Evolutionary conservation across 2,329 filamentous ascomycete genomes (phyloP).

Genomic region (Knufia petricola): DNA sequence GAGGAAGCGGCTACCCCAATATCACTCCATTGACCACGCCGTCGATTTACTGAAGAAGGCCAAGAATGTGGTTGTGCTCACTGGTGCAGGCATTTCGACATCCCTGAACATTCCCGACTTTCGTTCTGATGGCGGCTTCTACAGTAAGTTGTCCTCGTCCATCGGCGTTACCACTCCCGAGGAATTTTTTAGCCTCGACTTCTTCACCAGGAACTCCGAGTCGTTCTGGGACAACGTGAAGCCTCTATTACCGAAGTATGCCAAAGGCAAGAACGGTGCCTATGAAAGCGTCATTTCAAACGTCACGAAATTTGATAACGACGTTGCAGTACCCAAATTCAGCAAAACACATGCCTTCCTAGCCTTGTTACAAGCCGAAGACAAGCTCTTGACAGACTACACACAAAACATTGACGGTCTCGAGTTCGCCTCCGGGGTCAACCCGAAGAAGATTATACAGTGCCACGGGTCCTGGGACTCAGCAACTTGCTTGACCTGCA

Average conservation of each 20-base stretch:
- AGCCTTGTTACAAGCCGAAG: slow-evolving; percentile 72
- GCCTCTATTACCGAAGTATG: slow-evolving; percentile 34
- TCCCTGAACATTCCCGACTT: slow-evolving; percentile 96
- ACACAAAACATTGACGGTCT: slow-evolving; percentile 98
- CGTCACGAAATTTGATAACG: slow-evolving; percentile 26
- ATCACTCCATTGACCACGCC: slow-evolving; percentile 83
- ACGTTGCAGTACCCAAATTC: slow-evolving; percentile 49
- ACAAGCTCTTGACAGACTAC: slow-evolving; percentile 90
- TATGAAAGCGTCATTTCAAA: slow-evolving; percentile 8
- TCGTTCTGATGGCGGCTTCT: slow-evolving; percentile 65
- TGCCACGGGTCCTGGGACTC: slow-evolving; percentile 95
- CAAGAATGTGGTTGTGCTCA: slow-evolving; percentile 84
- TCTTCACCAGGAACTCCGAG: slow-evolving; percentile 76
- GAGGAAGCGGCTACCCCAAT: slow-evolving; percentile 36
- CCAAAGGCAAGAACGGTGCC: slow-evolving; percentile 34
- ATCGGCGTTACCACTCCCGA: slow-evolving; percentile 76
- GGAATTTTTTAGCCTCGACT: slow-evolving; percentile 84
- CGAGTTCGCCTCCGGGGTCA: slow-evolving; percentile 76
- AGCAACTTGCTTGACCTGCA: slow-evolving; percentile 77
- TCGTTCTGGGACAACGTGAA: slow-evolving; percentile 59
- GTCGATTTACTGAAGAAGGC: slow-evolving; percentile 63
- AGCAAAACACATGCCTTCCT: slow-evolving; percentile 95
- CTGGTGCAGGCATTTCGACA: slow-evolving; percentile 92
- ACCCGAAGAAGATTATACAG: slow-evolving; percentile 74
- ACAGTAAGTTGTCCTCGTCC: slow-evolving; percentile 38